Evolutionary conservation across 768 basidiomycete species (phyloP), one percentile per base, ranked within the genome.

Genomic region (Kwoniella mangroviensis): DNA sequence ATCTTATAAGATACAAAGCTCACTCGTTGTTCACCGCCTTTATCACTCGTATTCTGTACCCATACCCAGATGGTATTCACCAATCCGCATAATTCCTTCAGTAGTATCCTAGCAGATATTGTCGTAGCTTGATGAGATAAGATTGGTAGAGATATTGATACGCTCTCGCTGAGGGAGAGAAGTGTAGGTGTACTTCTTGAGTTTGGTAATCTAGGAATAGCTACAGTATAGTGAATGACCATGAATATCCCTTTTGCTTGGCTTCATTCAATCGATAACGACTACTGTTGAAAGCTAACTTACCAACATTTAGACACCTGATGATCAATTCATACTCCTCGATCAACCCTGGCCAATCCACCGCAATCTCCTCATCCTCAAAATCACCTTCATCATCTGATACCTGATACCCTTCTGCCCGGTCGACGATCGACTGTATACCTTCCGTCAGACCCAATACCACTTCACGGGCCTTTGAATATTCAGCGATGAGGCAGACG

Each of bases 131-230:
- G 69, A 24, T 70, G 72, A 1, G 71, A 13, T 3, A 75, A 34
- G 26, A 55, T 21, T 1, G 65, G 62, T 7, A 77, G 61, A 15
- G 69, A 13, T 1, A 63, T 45, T 15, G 59, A 52, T 17, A 77
- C 22, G 11, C 64, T 52, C 24, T 77, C 73, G 9, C 52, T 43
- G 0, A 73, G 24, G 2, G 69, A 68, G 1, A 77, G 55, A 11
- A 77, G 58, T 1, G 76, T 74, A 3, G 76, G 76, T 19, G 73
- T 75, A n/a, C 69, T 71, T 52, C 63, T 69, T n/a, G 59, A 64
- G 15, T 56, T 65, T 4, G 69, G 54, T 28, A 77, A 54, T 51
- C 72, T 22, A 5, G 60, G 59, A n/a, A 56, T 68, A 49, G 56
- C 67, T 68, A 34, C 3, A 19, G 53, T 53, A 22, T 17, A 42